Base-by-base conservation (phyloP, 192 early-diverging fungal genomes). In the Coemansia sp. region DNA sequence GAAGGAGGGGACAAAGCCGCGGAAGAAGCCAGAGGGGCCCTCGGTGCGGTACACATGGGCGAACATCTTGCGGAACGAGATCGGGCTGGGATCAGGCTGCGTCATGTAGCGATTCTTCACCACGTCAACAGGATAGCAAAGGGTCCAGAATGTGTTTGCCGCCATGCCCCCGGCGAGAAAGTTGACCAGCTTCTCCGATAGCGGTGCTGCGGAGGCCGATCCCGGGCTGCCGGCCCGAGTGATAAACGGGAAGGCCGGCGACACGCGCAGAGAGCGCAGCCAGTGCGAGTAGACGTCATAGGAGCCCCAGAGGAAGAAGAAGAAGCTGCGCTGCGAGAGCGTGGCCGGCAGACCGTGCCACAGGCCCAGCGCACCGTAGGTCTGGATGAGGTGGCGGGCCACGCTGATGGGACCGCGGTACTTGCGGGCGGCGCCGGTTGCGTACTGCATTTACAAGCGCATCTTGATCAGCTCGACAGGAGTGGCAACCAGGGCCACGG, bases 21-120 rank as follows among this genome's bases (percentile, higher is more conserved):
- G 76, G 67, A 92, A 93, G 53, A 97, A 97, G 5, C 91, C 94
- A 32, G 57, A 56, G 10, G 89, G 21, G 3, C 94, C 90, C 50
- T 89, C 89, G 38, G 67, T 51, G 18, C 54, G 51, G 29, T 66
- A 60, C 26, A 79, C 56, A 32, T 70, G 67, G 11, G 31, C 57
- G 47, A 74, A 60, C 60, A 60, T 74, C 21, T 54, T 43, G 29
- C 56, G 38, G 47, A 59, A 64, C 13, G 73, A 29, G 37, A 79
- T 78, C 2, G 80, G 78, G 28, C 74, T 81, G 17, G 79, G 73
- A 57, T 88, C 85, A 0, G 87, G 84, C 51, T 92, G 91, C 0
- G 89, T 88, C 95, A 96, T 96, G 48, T 88, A 88, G 13, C 85
- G 78, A 56, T 94, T 96, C 63, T 98, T 98, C 36, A 94, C 83